Conservation (phyloP, 139 green algal genomes). For the Raphidocelis subcapitata region DNA sequence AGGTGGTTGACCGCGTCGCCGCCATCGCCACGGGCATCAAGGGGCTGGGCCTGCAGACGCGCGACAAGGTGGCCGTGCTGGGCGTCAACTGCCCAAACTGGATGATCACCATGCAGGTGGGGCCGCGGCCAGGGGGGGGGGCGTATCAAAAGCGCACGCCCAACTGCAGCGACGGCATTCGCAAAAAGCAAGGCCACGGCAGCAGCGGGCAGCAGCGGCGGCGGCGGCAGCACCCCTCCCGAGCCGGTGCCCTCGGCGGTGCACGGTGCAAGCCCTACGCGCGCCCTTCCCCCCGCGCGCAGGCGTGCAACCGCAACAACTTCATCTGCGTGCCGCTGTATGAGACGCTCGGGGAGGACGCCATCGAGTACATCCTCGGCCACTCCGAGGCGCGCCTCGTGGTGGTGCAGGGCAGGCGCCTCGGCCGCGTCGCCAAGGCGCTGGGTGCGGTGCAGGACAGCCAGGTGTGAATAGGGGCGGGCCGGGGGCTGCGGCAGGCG, state of each 20-base stretch:
- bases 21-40: slow-evolving; percentile 32
- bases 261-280: background rate
- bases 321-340: slow-evolving; percentile 92
- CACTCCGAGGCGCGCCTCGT: slow-evolving; percentile 68
- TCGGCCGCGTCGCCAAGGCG: slow-evolving; percentile 41
- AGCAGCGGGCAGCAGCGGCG: background rate
- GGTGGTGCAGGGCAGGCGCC: slow-evolving; percentile 48
- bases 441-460: slow-evolving; percentile 44
- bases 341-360: slow-evolving; percentile 90
- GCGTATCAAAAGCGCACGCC: no score
- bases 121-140: background rate
- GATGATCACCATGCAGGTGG: slow-evolving; percentile 74
- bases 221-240: background rate
- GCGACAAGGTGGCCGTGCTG: slow-evolving; percentile 50
- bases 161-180: background rate
- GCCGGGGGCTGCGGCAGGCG: background rate
- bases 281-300: slow-evolving; percentile 9
- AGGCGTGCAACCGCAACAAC: slow-evolving; percentile 90
- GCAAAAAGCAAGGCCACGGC: background rate
- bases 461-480: no score
- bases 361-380: slow-evolving; percentile 91
- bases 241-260: background rate
- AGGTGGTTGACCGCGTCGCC: slow-evolving; percentile 35
- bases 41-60: slow-evolving; percentile 27
- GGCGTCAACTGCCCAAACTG: slow-evolving; percentile 66